Percentiles rank a stretch among this genome's conserved stretches.
These are phyloP conservation scores for Ogataea chonburiensis DNA, from an alignment of 805 yeast species.

Conservation along the genomic window DNA sequence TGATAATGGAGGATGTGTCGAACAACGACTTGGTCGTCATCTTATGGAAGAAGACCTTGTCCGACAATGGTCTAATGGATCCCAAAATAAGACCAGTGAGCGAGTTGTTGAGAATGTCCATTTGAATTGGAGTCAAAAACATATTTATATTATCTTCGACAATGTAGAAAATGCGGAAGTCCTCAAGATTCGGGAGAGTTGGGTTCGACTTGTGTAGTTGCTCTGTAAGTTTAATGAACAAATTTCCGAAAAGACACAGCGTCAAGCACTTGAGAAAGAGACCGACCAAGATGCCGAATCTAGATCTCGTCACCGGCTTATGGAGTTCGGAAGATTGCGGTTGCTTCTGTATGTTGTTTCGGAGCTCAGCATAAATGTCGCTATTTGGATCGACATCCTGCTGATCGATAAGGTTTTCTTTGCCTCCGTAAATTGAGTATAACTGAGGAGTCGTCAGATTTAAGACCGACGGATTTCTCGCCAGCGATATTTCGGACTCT, in stretches of 20 bases:
- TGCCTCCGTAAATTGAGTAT: constrained; percentile 29
- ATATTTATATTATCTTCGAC: constrained; percentile 26
- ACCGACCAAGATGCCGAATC: neutral
- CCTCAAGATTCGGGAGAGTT: constrained; percentile 28
- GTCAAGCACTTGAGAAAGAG: constrained; percentile 13
- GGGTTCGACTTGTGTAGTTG: constrained; percentile 44
- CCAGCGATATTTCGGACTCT: constrained; percentile 5
- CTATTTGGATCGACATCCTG: constrained; percentile 18
- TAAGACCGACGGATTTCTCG: constrained; percentile 20
- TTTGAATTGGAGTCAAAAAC: constrained; percentile 17
- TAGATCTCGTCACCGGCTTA: neutral
- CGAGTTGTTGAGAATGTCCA: constrained; percentile 32
- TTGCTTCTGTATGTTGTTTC: constrained; percentile 14
- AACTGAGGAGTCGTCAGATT: constrained; percentile 31
- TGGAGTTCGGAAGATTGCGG: neutral
- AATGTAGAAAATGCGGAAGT: constrained; percentile 37
- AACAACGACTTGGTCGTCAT: constrained; percentile 12
- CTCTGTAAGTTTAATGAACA: constrained; percentile 51
- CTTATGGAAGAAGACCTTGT: constrained; percentile 20
- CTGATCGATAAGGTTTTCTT: constrained; percentile 20
- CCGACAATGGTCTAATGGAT: constrained; percentile 46
- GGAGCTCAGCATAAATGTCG: constrained; percentile 23
- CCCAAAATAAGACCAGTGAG: constrained; percentile 62
- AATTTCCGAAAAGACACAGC: constrained; percentile 46
- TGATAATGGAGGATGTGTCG: constrained; percentile 28